phyloP scores from a whole-genome alignment of 2,329 filamentous ascomycete species.

The Diaporthe sp. region DNA sequence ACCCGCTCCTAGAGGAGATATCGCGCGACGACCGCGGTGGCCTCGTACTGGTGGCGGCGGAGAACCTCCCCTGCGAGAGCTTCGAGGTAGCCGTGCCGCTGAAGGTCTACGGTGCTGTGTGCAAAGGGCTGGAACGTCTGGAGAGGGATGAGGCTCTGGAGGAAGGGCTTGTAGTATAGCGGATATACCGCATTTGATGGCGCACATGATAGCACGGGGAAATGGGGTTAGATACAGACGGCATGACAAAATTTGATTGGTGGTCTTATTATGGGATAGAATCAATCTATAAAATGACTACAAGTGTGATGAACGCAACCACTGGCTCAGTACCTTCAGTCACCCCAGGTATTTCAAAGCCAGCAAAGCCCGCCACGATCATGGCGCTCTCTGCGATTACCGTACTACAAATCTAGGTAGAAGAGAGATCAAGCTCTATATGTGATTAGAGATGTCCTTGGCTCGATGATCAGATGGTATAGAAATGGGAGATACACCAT shows the following conservation, averaged over 20 bases:
- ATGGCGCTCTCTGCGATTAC: not conserved
- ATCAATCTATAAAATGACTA: slow-evolving; percentile 8
- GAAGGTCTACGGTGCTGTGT: slow-evolving; percentile 77
- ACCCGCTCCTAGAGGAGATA: slow-evolving; percentile 80
- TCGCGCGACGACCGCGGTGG: slow-evolving; percentile 82
- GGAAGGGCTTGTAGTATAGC: slow-evolving; percentile 37
- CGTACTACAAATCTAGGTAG: not conserved
- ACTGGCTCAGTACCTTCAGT: not conserved
- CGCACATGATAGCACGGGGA: not conserved
- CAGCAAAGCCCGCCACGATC: not conserved
- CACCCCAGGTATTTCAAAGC: not conserved
- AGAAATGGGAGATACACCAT: not conserved
- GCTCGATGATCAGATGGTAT: not conserved
- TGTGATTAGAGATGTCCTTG: not conserved
- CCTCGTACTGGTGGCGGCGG: slow-evolving; percentile 78
- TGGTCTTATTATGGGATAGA: not conserved
- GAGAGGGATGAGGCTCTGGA: slow-evolving; percentile 64
- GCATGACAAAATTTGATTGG: slow-evolving; percentile 19
- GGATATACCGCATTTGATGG: slow-evolving; percentile 5
- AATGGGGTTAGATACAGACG: slow-evolving; percentile 3
- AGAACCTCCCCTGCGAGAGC: slow-evolving; percentile 84
- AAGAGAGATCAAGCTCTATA: not conserved
- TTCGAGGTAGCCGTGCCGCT: slow-evolving; percentile 91
- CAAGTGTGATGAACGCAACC: not conserved
- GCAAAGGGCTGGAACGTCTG: slow-evolving; percentile 65